These are phyloP conservation scores for Neurospora sp. DNA, from an alignment of 495 filamentous ascomycete species.

Conservation along the genomic window DNA sequence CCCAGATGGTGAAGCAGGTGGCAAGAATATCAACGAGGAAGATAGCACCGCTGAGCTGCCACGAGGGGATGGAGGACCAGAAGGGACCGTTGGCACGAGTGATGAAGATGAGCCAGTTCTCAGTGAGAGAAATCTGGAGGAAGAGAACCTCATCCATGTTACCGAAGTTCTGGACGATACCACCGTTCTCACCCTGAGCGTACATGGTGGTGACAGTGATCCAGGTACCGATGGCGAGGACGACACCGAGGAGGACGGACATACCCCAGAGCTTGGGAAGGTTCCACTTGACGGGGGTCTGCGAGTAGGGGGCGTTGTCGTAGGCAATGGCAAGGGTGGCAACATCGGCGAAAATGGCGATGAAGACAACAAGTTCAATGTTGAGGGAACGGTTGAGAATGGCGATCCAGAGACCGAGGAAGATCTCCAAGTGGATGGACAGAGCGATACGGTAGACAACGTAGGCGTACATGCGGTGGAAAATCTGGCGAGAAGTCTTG, in stretches of 20 bases:
- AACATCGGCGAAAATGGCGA: conserved; percentile 91
- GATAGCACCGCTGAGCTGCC: conserved; percentile 68
- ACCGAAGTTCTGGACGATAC: conserved; percentile 83
- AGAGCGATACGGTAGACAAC: conserved; percentile 92
- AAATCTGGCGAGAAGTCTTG: conserved; percentile 91
- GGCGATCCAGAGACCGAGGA: conserved; percentile 83
- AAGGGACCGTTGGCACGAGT: conserved; percentile 81
- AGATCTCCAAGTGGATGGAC: conserved; percentile 82
- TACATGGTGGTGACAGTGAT: conserved; percentile 73
- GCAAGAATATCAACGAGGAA: conserved; percentile 71
- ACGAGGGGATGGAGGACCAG: conserved; percentile 76
- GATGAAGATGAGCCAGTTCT: conserved; percentile 97
- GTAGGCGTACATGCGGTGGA: conserved; percentile 96
- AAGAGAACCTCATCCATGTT: conserved; percentile 74
- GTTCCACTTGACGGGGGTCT: conserved; percentile 88
- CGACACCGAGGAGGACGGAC: conserved; percentile 69
- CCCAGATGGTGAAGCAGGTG: conserved; percentile 74
- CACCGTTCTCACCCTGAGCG: conserved; percentile 51
- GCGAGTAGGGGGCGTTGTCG: conserved; percentile 82
- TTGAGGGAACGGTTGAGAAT: conserved; percentile 75
- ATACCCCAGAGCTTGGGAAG: conserved; percentile 87
- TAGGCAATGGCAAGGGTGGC: conserved; percentile 90
- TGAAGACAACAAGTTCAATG: conserved; percentile 79
- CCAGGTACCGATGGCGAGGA: conserved; percentile 77
- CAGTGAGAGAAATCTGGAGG: conserved; percentile 80